Evolutionary conservation across 2,329 filamentous ascomycete genomes (phyloP).

Genomic region (Pseudocercospora macadamiae): DNA sequence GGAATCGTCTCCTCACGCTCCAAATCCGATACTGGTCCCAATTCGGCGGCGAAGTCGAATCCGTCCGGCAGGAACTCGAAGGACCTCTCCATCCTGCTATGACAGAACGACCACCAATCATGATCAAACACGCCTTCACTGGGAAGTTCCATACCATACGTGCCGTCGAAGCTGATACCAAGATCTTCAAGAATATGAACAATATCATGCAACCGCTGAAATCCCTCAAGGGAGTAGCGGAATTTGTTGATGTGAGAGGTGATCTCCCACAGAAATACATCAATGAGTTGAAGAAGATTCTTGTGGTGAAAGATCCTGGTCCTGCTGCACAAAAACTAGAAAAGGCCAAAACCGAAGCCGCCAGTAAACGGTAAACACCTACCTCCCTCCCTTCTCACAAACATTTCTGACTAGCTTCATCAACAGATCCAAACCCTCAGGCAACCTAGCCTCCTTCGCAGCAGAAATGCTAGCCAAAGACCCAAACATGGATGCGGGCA

Average conservation of each 20-base stretch:
- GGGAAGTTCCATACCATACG: constrained; percentile 9
- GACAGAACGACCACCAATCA: constrained; percentile 6
- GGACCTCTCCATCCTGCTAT: constrained; percentile 9
- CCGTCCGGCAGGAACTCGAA: constrained; percentile 15
- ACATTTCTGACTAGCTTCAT: neutral
- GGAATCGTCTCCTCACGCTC: constrained; percentile 15
- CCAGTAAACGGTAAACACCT: constrained; percentile 2
- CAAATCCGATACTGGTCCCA: constrained; percentile 13
- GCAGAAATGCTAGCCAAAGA: constrained; percentile 6
- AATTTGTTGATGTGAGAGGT: constrained; percentile 15
- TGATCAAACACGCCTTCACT: constrained; percentile 9
- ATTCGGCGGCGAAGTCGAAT: constrained; percentile 20
- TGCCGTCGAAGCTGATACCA: neutral
- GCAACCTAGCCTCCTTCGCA: neutral
- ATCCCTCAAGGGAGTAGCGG: constrained; percentile 9
- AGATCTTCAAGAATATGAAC: constrained; percentile 15
- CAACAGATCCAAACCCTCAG: neutral
- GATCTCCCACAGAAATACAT: constrained; percentile 16
- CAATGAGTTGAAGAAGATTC: constrained; percentile 7
- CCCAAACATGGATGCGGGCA: constrained; percentile 6
- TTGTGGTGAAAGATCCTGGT: constrained; percentile 1
- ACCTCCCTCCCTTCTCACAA: neutral
- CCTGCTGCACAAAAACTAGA: neutral
- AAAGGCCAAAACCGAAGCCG: neutral
- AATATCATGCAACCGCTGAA: constrained; percentile 14